Evolutionary conservation across 176 grass and related monocot species (phyloP).

Genomic region (Typha latifolia): DNA sequence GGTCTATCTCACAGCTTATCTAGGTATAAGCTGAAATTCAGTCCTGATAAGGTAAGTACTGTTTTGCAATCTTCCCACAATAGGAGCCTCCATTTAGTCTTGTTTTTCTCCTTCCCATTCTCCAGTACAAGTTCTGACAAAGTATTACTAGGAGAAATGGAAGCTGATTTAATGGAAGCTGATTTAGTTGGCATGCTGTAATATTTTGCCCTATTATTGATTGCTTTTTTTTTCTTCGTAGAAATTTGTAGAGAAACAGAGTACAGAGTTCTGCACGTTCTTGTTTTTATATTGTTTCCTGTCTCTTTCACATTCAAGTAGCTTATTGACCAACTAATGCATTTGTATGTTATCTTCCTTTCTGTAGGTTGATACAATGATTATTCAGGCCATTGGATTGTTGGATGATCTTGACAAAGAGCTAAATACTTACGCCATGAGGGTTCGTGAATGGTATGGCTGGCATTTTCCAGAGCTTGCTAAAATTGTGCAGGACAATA

Average conservation of each 20-base stretch:
- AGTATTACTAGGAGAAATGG: neutral
- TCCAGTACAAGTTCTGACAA: neutral
- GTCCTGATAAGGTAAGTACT: constrained; percentile 67
- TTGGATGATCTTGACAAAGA: constrained; percentile 96
- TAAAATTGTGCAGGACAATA: constrained; percentile 86
- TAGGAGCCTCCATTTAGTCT: neutral
- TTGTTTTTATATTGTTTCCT: too few species aligned
- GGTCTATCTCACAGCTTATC: constrained; percentile 86
- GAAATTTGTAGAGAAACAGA: too few species aligned
- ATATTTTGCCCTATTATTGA: too few species aligned
- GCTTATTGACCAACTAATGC: neutral
- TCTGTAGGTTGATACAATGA: constrained; percentile 93
- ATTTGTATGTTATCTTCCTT: neutral
- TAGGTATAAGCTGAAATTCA: constrained; percentile 95
- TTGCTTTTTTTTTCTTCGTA: too few species aligned
- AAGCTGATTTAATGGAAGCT: too few species aligned
- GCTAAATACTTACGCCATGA: constrained; percentile 89
- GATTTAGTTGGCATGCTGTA: too few species aligned
- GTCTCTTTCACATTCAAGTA: too few species aligned
- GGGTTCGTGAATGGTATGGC: constrained; percentile 94
- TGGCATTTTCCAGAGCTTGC: constrained; percentile 95
- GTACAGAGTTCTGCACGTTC: too few species aligned
- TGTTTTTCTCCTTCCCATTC: neutral
- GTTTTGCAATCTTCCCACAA: neutral
- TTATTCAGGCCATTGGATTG: constrained; percentile 91